Base-by-base conservation (phyloP, 2,329 filamentous ascomycete genomes). In the Xylariaceae sp. region DNA sequence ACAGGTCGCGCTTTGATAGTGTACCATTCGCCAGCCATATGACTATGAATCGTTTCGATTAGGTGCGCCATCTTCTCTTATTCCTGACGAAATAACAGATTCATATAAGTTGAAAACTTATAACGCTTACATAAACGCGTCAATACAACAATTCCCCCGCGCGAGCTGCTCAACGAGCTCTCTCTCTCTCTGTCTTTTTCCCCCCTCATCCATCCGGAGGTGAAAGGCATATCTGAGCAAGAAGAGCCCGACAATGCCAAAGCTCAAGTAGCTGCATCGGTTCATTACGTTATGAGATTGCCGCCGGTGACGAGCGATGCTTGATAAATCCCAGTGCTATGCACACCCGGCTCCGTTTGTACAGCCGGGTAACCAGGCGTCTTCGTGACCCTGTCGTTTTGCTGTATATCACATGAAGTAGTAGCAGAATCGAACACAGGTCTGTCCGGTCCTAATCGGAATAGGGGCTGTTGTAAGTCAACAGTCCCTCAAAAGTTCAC, bases 1-100 rank as follows among this genome's bases (percentile, higher is more conserved):
- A 82, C 44, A 82, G 77, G 2, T 75, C 73, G 26, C 78, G 65
- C 54, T 63, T 9, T 18, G 29, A 20, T 2, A 4, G 23, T 26
- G 23, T 26, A 26, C n/a, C n/a, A n/a, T n/a, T 54, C 57, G 26
- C 52, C 23, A 10, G 21, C 20, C 18, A 54, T 43, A 4, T 48
- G 43, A 3, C 4, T 48, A 6, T 20, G 21, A 3, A 63, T 56
- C 50, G 20, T 57, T 23, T 59, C 47, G 2, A 61, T 18, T 1
- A 58, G 16, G 2, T 41, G 44, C 20, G 37, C 40, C 7, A 26
- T 56, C 41, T 51, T 49, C 44, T 50, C 52, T 3, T 40, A 45
- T 4, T 48, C 40, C 10, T 48, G 37, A 5, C 20, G 50, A 14
- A 49, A 59, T 21, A 59, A 18, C 16, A 48, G 37, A 23, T 50